phyloP scores from a whole-genome alignment of 768 basidiomycete species.

The Pisolithus sp. region DNA sequence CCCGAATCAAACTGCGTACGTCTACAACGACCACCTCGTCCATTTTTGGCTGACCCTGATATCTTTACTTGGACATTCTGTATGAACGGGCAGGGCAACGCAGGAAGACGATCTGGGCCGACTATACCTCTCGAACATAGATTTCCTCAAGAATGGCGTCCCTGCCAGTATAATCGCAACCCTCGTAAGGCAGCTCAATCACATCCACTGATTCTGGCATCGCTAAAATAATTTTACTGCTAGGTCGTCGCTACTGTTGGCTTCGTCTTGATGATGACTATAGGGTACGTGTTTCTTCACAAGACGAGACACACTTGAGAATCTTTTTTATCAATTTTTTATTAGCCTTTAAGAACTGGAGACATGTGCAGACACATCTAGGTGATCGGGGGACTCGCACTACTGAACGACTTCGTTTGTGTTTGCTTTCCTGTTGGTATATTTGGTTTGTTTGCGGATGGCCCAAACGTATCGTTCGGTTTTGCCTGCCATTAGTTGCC shows the following conservation, averaged over 20 bases:
- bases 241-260: slow-evolving; percentile 86
- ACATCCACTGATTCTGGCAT: background rate
- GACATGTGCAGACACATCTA: too few species aligned
- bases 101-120: slow-evolving; percentile 94
- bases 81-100: slow-evolving; percentile 53
- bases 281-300: slow-evolving; percentile 49
- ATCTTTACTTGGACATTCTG: background rate
- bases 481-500: too few species aligned
- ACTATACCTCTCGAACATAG: slow-evolving; percentile 74
- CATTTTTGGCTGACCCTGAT: too few species aligned
- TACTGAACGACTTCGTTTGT: too few species aligned
- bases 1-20: slow-evolving; percentile 95
- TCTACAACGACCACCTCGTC: slow-evolving; percentile 8
- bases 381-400: too few species aligned
- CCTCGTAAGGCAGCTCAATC: slow-evolving; percentile 41
- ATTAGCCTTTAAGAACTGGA: background rate
- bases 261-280: slow-evolving; percentile 64
- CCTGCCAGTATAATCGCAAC: slow-evolving; percentile 91
- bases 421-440: too few species aligned
- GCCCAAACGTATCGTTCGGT: too few species aligned
- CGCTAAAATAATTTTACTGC: background rate
- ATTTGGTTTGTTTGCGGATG: too few species aligned
- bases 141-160: slow-evolving; percentile 91
- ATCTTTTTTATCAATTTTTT: background rate
- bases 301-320: too few species aligned